phyloP scores from a whole-genome alignment of 2,329 filamentous ascomycete genomes.

The Dryadomyces sulphureus region DNA sequence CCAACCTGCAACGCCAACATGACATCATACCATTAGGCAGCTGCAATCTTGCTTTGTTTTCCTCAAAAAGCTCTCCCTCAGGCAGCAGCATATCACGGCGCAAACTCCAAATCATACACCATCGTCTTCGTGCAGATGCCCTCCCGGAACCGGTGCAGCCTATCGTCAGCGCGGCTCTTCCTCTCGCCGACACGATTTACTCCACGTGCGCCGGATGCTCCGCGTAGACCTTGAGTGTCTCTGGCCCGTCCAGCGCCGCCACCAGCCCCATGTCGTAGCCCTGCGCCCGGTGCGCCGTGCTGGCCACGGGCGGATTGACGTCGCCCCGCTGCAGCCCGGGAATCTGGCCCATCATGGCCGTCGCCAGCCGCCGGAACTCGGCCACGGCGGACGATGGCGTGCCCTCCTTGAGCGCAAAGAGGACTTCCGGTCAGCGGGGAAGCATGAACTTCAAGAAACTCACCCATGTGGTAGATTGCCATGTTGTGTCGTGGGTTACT shows the following conservation, averaged over 20 bases:
- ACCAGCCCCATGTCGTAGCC: slow-evolving; percentile 2
- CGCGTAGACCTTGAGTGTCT: neutral
- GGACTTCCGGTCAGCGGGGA: neutral
- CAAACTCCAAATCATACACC: slow-evolving; percentile 1
- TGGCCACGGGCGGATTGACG: neutral
- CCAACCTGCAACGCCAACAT: no score
- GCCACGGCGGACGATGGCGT: neutral
- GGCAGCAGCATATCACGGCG: neutral
- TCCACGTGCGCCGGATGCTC: neutral
- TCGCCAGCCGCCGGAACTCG: neutral
- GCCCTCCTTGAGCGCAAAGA: neutral
- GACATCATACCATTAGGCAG: no score
- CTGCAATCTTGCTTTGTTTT: neutral
- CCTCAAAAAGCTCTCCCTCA: neutral
- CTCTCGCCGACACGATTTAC: neutral
- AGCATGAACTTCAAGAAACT: neutral
- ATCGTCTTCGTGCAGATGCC: neutral
- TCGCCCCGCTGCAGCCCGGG: neutral
- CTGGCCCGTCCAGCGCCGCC: neutral
- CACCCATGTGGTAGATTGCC: slow-evolving; percentile 2
- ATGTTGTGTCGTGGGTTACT: no score
- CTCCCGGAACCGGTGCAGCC: neutral
- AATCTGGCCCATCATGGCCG: neutral
- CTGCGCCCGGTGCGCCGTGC: neutral
- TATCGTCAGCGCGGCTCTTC: neutral